Conservation (phyloP, 495 filamentous ascomycete species). For the Penicillium parvum region DNA sequence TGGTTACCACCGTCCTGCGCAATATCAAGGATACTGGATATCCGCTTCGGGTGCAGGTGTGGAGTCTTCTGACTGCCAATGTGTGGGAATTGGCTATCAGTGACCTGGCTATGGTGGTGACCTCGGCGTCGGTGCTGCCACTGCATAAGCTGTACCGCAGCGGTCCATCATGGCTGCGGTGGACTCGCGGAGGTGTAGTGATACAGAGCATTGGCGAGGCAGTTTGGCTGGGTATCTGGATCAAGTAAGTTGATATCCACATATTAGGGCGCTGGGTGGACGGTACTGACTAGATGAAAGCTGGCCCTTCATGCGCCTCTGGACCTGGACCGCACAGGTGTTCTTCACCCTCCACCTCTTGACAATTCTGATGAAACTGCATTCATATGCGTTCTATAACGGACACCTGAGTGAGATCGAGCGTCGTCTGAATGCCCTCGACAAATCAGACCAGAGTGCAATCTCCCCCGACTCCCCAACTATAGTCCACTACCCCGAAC, state of each 20-base stretch:
- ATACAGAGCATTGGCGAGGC: slow-evolving; percentile 80
- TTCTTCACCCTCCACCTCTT: slow-evolving; percentile 90
- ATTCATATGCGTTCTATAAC: slow-evolving; percentile 97
- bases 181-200: slow-evolving; percentile 69
- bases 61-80: slow-evolving; percentile 80
- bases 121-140: slow-evolving; percentile 65
- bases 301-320: slow-evolving; percentile 80
- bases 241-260: slow-evolving; percentile 49
- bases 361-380: slow-evolving; percentile 95
- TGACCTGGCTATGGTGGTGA: slow-evolving; percentile 79
- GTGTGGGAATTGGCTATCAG: slow-evolving; percentile 81
- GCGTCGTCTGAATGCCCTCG: slow-evolving; percentile 71
- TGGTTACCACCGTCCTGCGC: slow-evolving; percentile 81
- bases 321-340: slow-evolving; percentile 95
- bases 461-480: slow-evolving; percentile 54
- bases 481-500: slow-evolving; percentile 72
- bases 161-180: slow-evolving; percentile 56
- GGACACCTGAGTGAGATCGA: slow-evolving; percentile 88
- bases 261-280: not conserved
- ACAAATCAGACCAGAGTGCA: slow-evolving; percentile 68
- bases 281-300: slow-evolving; percentile 32
- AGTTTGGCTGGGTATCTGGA: slow-evolving; percentile 78
- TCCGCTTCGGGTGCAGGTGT: slow-evolving; percentile 76
- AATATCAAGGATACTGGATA: slow-evolving; percentile 94
- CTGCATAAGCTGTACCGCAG: slow-evolving; percentile 64